A percentile compares a stretch with the other conserved stretches of the same genome.
Conservation (phyloP, 2,329 filamentous ascomycete species). For the Hypoxylon sp. region DNA sequence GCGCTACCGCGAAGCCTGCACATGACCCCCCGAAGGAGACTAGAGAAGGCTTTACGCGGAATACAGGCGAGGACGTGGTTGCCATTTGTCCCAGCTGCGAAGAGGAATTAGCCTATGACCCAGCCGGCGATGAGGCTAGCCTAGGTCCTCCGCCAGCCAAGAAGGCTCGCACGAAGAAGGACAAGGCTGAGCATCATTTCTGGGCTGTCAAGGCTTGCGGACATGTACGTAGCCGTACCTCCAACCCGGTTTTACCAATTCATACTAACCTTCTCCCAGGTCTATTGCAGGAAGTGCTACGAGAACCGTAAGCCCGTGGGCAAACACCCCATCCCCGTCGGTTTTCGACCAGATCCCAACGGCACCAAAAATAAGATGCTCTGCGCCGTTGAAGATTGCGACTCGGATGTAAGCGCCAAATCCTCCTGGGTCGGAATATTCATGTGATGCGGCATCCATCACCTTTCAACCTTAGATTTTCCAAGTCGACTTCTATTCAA, state of each 20-base stretch:
- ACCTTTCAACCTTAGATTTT: conserved; percentile 1
- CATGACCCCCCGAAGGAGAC: conserved; percentile 77
- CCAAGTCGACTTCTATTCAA: conserved; percentile 2
- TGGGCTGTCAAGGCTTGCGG: conserved; percentile 94
- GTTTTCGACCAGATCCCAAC: conserved; percentile 56
- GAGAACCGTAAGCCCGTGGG: conserved; percentile 66
- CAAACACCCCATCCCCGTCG: conserved; percentile 53
- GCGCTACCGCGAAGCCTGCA: conserved; percentile 58
- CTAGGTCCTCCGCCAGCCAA: conserved; percentile 54
- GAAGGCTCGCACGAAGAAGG: conserved; percentile 64
- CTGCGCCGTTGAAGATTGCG: conserved; percentile 72
- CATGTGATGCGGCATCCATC: conserved; percentile 56
- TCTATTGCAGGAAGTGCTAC: conserved; percentile 74
- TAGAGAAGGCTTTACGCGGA: conserved; percentile 84
- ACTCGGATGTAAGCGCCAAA: conserved; percentile 67
- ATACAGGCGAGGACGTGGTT: conserved; percentile 78
- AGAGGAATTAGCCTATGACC: conserved; percentile 84
- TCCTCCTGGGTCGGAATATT: conserved; percentile 74
- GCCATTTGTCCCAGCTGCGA: conserved; percentile 90
- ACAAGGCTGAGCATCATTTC: conserved; percentile 82
- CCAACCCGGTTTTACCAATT: not conserved
- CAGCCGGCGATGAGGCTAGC: conserved; percentile 57
- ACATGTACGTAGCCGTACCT: conserved; percentile 73
- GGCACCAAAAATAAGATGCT: conserved; percentile 58
- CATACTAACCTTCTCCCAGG: conserved; percentile 60